These are phyloP conservation scores for Aspergillus campestris DNA, from an alignment of 495 filamentous ascomycete species.

Conservation along the genomic window DNA sequence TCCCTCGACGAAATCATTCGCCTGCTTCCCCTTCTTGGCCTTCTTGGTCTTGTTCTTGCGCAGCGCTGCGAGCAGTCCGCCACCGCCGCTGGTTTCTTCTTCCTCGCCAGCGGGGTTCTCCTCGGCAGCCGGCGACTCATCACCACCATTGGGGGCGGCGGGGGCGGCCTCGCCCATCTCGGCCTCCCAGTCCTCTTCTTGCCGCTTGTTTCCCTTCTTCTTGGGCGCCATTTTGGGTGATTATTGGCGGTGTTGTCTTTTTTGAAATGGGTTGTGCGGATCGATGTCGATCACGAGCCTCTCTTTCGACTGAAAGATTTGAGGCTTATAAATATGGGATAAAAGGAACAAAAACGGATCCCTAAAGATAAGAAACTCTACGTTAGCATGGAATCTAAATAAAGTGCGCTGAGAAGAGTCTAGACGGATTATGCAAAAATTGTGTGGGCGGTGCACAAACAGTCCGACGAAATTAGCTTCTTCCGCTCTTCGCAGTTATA, in stretches of 20 bases:
- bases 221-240: constrained; percentile 63
- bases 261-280: background rate
- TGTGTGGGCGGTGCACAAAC: no score
- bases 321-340: no score
- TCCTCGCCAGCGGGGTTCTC: constrained; percentile 41
- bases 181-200: constrained; percentile 89
- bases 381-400: no score
- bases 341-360: no score
- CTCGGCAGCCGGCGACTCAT: constrained; percentile 36
- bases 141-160: constrained; percentile 34
- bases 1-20: constrained; percentile 65
- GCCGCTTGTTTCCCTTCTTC: constrained; percentile 86
- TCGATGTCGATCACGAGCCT: no score
- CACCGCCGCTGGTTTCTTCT: constrained; percentile 47
- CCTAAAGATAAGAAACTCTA: no score
- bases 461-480: no score
- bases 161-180: constrained; percentile 77
- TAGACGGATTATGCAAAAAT: background rate
- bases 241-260: background rate
- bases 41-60: constrained; percentile 87
- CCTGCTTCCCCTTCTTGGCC: constrained; percentile 75
- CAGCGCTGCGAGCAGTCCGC: constrained; percentile 76
- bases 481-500: no score
- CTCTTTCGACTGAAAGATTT: no score
- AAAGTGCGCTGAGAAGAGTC: background rate